phyloP scores from a whole-genome alignment of 2,329 filamentous ascomycete species.

The Calonectria naviculata region DNA sequence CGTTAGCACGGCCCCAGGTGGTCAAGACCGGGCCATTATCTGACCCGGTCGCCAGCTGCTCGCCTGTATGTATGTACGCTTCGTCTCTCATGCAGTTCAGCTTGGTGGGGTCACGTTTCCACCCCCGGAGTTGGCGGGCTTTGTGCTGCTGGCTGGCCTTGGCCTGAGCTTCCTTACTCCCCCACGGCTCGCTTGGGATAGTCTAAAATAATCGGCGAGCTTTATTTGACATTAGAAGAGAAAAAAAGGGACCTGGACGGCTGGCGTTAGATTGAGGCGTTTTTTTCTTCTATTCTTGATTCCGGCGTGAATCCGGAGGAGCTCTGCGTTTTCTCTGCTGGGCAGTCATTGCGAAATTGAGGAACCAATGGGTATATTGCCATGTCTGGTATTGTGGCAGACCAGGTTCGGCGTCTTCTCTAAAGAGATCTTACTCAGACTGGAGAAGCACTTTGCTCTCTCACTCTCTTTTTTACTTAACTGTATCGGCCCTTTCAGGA shows the following conservation, averaged over 20 bases:
- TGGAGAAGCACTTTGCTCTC: neutral
- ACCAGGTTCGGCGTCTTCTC: neutral
- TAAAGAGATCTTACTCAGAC: slow-evolving; percentile 3
- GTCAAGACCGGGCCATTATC: neutral
- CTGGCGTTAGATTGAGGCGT: too few species aligned
- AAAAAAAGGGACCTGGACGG: too few species aligned
- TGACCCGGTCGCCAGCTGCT: neutral
- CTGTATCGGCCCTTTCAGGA: neutral
- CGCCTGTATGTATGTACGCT: neutral
- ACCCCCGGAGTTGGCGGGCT: neutral
- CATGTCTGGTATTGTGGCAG: neutral
- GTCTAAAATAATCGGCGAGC: neutral
- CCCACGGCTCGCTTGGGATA: neutral
- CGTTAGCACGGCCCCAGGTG: neutral
- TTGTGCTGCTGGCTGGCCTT: too few species aligned
- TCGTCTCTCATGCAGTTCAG: slow-evolving; percentile 1
- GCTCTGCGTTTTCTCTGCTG: neutral
- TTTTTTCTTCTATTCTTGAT: neutral
- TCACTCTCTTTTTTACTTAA: neutral
- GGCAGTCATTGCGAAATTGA: neutral
- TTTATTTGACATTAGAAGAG: neutral
- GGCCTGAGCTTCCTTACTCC: too few species aligned
- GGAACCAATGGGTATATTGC: neutral
- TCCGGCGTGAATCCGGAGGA: too few species aligned
- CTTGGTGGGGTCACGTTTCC: neutral